A percentile compares a stretch with the other conserved stretches of the same genome.
Conservation (phyloP, 495 filamentous ascomycete genomes). For the Bombardia bombarda region DNA sequence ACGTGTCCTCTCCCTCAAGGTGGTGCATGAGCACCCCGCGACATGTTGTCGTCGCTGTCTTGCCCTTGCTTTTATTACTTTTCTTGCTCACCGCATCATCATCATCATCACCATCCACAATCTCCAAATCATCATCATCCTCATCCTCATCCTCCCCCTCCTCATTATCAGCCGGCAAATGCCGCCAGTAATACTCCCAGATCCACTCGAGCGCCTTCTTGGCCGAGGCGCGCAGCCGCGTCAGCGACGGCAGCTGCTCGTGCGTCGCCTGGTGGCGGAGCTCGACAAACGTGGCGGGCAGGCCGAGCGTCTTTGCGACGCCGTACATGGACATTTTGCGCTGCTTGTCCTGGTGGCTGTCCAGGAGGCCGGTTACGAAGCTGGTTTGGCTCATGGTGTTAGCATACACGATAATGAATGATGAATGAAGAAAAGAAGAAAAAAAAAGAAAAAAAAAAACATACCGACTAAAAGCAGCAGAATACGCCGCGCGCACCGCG, state of each 20-base stretch:
- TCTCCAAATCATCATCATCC: conserved; percentile 3
- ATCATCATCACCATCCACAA: conserved; percentile 4
- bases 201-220: conserved; percentile 72
- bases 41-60: conserved; percentile 11
- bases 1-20: conserved; percentile 14
- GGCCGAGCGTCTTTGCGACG: conserved; percentile 62
- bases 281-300: conserved; percentile 83
- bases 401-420: not conserved
- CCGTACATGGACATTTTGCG: conserved; percentile 77
- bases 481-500: conserved; percentile 37
- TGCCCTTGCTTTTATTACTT: not conserved
- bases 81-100: not conserved
- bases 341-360: conserved; percentile 59
- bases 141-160: not conserved
- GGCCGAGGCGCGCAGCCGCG: conserved; percentile 57
- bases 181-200: conserved; percentile 78
- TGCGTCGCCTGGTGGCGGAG: conserved; percentile 86
- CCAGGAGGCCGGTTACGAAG: conserved; percentile 85
- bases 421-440: not conserved
- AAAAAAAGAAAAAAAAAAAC: conserved; percentile 10
- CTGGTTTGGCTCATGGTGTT: conserved; percentile 34
- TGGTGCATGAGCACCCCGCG: conserved; percentile 16
- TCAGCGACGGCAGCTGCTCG: conserved; percentile 69
- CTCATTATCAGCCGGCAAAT: conserved; percentile 20
- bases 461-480: conserved; percentile 41